These are phyloP conservation scores for Clausena lansium DNA, from an alignment of 345 rosid species.

Conservation along the genomic window DNA sequence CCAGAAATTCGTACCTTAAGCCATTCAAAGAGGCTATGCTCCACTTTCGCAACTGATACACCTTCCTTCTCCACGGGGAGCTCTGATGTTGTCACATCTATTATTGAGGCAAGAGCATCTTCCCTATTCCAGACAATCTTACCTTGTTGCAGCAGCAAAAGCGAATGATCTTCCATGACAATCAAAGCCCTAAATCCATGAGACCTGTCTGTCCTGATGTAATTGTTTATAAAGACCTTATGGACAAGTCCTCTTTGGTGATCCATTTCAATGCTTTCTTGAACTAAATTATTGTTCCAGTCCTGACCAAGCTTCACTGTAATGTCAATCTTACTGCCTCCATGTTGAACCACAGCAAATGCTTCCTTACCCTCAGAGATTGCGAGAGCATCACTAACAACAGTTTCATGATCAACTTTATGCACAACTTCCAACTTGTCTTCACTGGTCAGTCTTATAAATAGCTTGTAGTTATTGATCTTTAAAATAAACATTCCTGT, in stretches of 20 bases:
- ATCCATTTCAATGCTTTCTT: slow-evolving; percentile 70
- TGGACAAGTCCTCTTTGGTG: slow-evolving; percentile 69
- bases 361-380: slow-evolving; percentile 62
- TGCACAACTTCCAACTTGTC: slow-evolving; percentile 73
- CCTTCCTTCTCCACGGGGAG: slow-evolving; percentile 86
- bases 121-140: slow-evolving; percentile 95
- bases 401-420: slow-evolving; percentile 51
- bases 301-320: slow-evolving; percentile 64
- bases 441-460: slow-evolving; percentile 50
- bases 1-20: slow-evolving; percentile 59
- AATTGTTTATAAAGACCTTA: slow-evolving; percentile 89
- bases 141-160: slow-evolving; percentile 89
- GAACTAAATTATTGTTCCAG: slow-evolving; percentile 69
- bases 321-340: slow-evolving; percentile 58
- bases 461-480: slow-evolving; percentile 34
- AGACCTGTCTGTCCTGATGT: slow-evolving; percentile 85
- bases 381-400: slow-evolving; percentile 74
- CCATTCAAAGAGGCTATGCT: slow-evolving; percentile 93
- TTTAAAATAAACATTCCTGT: slow-evolving; percentile 59
- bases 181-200: slow-evolving; percentile 96
- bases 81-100: slow-evolving; percentile 82
- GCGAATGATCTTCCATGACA: slow-evolving; percentile 98
- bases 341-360: slow-evolving; percentile 69
- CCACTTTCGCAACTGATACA: slow-evolving; percentile 91
- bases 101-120: slow-evolving; percentile 88